Evolutionary conservation across 1,139 yeast species (phyloP), one percentile per base, ranked within the genome.

Genomic region (Protomyces inundatus): DNA sequence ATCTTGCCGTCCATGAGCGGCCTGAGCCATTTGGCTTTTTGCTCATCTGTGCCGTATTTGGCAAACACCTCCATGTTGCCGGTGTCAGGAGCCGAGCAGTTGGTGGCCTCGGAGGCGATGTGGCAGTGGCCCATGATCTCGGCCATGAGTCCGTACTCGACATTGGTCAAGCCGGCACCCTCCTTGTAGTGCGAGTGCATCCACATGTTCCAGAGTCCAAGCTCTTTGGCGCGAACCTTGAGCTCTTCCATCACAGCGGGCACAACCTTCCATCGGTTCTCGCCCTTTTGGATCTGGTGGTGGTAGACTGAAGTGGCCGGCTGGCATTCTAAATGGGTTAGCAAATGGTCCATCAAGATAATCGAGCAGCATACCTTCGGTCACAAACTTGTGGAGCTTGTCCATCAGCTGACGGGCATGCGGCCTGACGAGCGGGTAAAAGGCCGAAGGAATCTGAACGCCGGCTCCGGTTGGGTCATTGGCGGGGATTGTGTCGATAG

Each of bases 1-100:
- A 83, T 84, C 52, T 81, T 74, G 9, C 90, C 90, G 54, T 80
- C 74, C 68, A 85, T 76, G 69, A 85, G 77, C 4, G 88, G 88
- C 64, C 73, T 73, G 68, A 85, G 77, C 81, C 84, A 86, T 67
- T 75, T 73, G 60, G 77, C 71, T 73, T 82, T 82, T 69, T 86
- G 90, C 65, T 73, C 75, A 1, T 73, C 75, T 59, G 76, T 80
- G 40, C 86, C 89, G 72, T 82, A 85, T 68, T 81, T 80, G 45
- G 87, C 87, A 68, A 86, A 73, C 32, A 86, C 77, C 72, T 85
- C 90, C 87, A 85, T 85, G 71, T 86, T 85, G 6, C 90, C 90
- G n/a, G 89, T 85, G 70, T 85, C 90, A 14, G 90, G 90, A 6
- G 89, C 89, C 64, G 74, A 76, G 35, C 85, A 82, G 72, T 85